Evolutionary conservation across 306 rosid species (phyloP), one percentile per base, ranked within the genome.

Genomic region (Cicer yamashitae): DNA sequence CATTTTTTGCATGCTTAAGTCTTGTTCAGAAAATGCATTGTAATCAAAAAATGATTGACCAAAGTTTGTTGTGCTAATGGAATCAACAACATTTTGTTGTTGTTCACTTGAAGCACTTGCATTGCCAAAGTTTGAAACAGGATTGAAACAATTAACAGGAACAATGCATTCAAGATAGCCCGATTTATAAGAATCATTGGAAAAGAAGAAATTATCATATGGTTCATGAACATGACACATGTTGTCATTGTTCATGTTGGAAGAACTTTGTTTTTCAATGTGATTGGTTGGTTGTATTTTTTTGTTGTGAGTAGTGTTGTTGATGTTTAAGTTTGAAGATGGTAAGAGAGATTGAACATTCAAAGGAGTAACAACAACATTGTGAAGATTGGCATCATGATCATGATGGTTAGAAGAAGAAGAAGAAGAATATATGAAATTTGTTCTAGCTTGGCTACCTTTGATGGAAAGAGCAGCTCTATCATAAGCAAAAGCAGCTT

Each of bases 401-500:
- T 89, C 76, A 67, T 15, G 30, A 53, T 7, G 10, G 1, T 43
- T 9, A 9, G 46, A 43, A 3, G 37, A 43, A 34, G 30, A 3
- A 34, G 45, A 60, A 2, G 70, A 41, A 41, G 97, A 73, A 81
- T 96, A 96, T 12, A 89, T 78, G 80, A 96, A 96, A 78, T 96
- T 96, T 59, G 99, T 96, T 87, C 91, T 88, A 44, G 99, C 97
- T 83, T 90, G 92, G 47, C 84, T 78, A 60, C 99, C 99, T 84
- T 96, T 96, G 85, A 96, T 96, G 78, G 98, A 92, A 58, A 96
- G 79, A 67, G 99, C 97, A 73, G 99, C 99, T 80, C 92, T 86
- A 82, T 96, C 99, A 91, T 96, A 96, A 87, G 99, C 99, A 73
- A 96, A 83, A 70, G 99, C 99, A 6, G 99, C 99, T 82, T 96